These are phyloP conservation scores for Laguncularia racemosa DNA, from an alignment of 345 rosid species.

Conservation along the genomic window DNA sequence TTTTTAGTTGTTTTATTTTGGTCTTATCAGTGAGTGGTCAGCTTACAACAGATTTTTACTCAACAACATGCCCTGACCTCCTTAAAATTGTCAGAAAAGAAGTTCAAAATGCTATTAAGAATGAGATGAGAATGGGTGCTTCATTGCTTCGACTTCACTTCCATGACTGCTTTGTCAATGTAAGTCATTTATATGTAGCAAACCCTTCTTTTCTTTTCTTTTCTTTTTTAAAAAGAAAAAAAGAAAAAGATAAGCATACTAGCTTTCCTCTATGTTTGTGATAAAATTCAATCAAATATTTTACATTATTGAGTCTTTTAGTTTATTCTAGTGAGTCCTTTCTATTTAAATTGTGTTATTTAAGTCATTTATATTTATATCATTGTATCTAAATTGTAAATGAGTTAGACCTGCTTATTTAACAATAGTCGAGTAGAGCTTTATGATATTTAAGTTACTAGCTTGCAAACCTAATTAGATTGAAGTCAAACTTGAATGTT, in stretches of 20 bases:
- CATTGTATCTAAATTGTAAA: no score
- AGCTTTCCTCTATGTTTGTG: not conserved
- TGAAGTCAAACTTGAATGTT: no score
- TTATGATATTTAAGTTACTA: no score
- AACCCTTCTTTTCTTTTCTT: not conserved
- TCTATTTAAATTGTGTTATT: no score
- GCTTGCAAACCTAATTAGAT: no score
- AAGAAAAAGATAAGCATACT: not conserved
- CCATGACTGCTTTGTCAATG: constrained; percentile 74
- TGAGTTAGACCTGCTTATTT: no score
- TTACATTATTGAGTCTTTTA: no score
- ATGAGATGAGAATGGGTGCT: constrained; percentile 66
- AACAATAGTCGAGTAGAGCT: no score
- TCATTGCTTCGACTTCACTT: constrained; percentile 60
- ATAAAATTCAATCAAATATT: no score
- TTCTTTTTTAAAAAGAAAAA: not conserved
- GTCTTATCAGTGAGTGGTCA: constrained; percentile 35
- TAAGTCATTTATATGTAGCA: constrained; percentile 11
- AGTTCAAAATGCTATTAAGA: constrained; percentile 40
- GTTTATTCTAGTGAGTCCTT: no score
- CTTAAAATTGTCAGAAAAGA: constrained; percentile 27
- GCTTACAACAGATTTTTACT: constrained; percentile 36
- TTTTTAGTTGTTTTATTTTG: constrained; percentile 20
- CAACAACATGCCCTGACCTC: constrained; percentile 42
- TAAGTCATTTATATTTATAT: no score